These are phyloP conservation scores for Alliaria petiolata DNA, from an alignment of 345 rosid species.

Conservation along the genomic window DNA sequence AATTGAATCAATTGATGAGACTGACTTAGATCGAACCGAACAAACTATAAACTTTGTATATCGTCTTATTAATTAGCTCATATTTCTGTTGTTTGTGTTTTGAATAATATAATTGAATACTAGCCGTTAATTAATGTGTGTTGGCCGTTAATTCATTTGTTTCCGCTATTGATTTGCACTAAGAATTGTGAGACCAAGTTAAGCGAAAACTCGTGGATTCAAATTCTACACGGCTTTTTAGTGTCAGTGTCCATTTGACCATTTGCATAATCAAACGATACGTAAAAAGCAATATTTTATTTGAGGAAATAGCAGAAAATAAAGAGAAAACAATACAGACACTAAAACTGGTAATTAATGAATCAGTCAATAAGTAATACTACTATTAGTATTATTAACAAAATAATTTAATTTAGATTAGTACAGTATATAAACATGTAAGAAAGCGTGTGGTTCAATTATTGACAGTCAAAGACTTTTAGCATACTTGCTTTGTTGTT, in stretches of 20 bases:
- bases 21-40: not conserved
- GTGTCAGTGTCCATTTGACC: conserved; percentile 1
- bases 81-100: no score
- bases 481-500: conserved; percentile 29
- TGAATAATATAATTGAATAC: not conserved
- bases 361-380: not conserved
- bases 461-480: conserved; percentile 27
- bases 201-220: conserved; percentile 15
- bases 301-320: not conserved
- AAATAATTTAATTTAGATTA: not conserved
- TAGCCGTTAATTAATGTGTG: not conserved
- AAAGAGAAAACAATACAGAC: not conserved
- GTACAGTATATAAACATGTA: not conserved
- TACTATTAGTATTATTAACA: not conserved
- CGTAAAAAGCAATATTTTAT: not conserved
- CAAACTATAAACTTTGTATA: no score
- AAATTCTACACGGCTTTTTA: conserved; percentile 1
- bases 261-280: not conserved
- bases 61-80: no score
- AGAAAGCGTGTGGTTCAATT: conserved; percentile 30
- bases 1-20: conserved; percentile 5
- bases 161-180: not conserved
- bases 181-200: not conserved
- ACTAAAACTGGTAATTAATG: conserved; percentile 1
- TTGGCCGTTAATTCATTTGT: not conserved